Base-by-base conservation (phyloP, 192 early-diverging fungal genomes). In the Podila epicladia region DNA sequence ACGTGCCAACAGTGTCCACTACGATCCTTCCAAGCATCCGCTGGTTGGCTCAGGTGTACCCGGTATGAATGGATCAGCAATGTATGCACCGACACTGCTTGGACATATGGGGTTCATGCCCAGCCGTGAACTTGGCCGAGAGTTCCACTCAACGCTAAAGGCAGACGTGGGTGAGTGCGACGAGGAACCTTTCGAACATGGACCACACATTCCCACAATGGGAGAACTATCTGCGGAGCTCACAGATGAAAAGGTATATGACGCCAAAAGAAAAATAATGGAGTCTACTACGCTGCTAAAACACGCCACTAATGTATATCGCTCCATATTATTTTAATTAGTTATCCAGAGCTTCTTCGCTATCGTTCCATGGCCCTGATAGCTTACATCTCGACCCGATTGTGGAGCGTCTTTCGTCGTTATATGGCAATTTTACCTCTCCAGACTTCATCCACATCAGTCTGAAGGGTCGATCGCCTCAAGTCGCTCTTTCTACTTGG, bases 391-490 rank as follows among this genome's bases (percentile, higher is more conserved):
- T 80, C 41, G 75, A 79, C 59, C 75, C 75, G 35, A 86, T 86
- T 28, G 79, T 82, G 32, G 87, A 89, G 31, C 73, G 74, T 60
- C 53, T 87, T 13, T 85, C 88, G 11, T 58, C 66, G 4, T 65
- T 75, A 50, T 72, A 89, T 26, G 89, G 82, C 11, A 82, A 77
- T 12, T 89, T 88, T 68, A 76, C 77, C 20, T 72, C 77, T 38
- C 49, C 82, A 12, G 91, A 95, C 26, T 94, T 95, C 75, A 51
- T 83, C 6, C 85, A 91, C 57, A 48, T 94, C 20, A 71, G 73
- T 3, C 67, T 72, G 48, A 70, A 86, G n/a, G 49, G 65, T 13
- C 89, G 88, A 76, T 78, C 82, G 62, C 69, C 67, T 0, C 78
- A 80, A 35, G 59, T 57, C 22, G 83, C 86, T 5, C 72, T 91